These are phyloP conservation scores for Apiospora malaysiana DNA, from an alignment of 2,329 filamentous ascomycete species.

Conservation along the genomic window DNA sequence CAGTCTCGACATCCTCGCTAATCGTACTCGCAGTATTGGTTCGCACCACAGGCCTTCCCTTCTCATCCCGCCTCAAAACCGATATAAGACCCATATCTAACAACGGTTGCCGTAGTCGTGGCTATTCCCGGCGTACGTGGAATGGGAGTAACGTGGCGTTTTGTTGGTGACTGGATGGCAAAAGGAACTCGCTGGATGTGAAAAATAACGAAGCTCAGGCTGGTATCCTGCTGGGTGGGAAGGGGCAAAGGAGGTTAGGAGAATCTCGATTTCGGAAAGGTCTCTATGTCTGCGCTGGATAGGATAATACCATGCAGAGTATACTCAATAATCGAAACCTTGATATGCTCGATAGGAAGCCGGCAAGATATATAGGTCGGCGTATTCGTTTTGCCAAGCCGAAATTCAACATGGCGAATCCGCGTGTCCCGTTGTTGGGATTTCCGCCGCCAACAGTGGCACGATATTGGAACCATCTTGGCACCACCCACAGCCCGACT, in stretches of 20 bases:
- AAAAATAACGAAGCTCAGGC: too few species aligned
- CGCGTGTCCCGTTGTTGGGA: not conserved
- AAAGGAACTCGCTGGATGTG: too few species aligned
- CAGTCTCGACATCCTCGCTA: conserved; percentile 6
- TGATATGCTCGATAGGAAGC: not conserved
- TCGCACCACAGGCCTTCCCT: not conserved
- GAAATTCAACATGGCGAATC: not conserved
- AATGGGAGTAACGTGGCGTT: not conserved
- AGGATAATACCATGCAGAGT: not conserved
- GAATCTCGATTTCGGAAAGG: not conserved
- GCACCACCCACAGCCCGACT: not conserved
- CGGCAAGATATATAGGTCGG: not conserved
- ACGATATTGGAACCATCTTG: conserved; percentile 1
- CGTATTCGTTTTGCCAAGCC: not conserved
- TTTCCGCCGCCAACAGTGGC: not conserved
- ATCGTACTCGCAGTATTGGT: not conserved
- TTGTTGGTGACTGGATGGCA: too few species aligned
- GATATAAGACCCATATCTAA: not conserved
- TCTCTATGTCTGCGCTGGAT: not conserved
- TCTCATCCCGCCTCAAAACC: not conserved
- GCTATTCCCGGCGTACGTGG: not conserved
- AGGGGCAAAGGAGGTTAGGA: too few species aligned
- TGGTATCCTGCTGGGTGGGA: too few species aligned
- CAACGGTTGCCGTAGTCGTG: not conserved
- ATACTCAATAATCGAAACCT: not conserved